Base-by-base conservation (phyloP, 2,329 filamentous ascomycete genomes). In the Diaporthe humulicola region DNA sequence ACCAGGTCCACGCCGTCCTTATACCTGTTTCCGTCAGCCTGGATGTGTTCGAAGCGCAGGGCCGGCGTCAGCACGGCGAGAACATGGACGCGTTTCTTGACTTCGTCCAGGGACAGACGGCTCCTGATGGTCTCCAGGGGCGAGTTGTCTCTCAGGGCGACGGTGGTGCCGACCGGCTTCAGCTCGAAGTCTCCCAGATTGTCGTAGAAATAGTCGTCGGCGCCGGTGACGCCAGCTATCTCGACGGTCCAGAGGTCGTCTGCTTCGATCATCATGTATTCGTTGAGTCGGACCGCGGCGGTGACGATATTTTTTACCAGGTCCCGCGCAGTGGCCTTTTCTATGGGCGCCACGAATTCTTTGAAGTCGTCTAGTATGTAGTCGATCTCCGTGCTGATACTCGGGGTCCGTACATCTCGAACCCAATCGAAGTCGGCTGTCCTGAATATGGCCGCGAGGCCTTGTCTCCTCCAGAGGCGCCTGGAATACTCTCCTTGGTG, bases 221-320 rank as follows among this genome's bases (percentile, higher is more conserved):
- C 33, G 3, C 12, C 42, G 5, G 12, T 25, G 6, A 6, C 5
- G 0, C 22, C 28, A 2, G n/a, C 9, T 6, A 64, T 30, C 30
- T 50, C 17, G 12, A 67, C 1, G 22, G 14, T n/a, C 61, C 61
- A 67, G 30, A 52, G 36, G 42, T 67, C 45, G 7, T 67, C 40
- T n/a, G 42, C 42, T n/a, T 67, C 42, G 42, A n/a, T 38, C 61
- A 52, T 52, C 19, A 67, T 67, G 61, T 36, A 10, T 30, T 67
- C 61, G 42, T 30, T 67, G 45, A 67, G 61, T 19, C 2, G 5
- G 28, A 52, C 61, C 30, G 61, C 61, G 22, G 61, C 42, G 30
- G 22, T 6, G 42, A 67, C 22, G 61, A 67, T 38, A 1, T 5
- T 22, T 1, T 19, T 19, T 8, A 19, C 8, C 40, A 50, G 30